Percentiles rank a stretch among this genome's conserved stretches.
Evolutionary conservation across 306 rosid genomes (phyloP).

Genomic region (Carpinus fangiana): DNA sequence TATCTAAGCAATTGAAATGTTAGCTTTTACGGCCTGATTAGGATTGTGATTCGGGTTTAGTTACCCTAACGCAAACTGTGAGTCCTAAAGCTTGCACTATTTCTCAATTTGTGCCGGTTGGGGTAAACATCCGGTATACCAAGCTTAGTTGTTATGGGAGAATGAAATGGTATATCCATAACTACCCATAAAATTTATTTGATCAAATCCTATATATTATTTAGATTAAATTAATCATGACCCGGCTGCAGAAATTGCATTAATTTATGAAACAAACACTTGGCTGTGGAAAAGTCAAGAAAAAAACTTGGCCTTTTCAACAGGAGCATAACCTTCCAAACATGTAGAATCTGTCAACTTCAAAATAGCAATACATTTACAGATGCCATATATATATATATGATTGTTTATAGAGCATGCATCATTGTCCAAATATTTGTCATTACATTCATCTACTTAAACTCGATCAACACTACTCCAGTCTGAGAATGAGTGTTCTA

Average conservation of each 20-base stretch:
- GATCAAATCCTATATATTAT: neutral
- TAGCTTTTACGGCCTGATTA: no score
- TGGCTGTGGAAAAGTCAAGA: neutral
- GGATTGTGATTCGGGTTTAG: no score
- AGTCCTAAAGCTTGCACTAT: no score
- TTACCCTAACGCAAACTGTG: no score
- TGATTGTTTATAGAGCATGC: neutral
- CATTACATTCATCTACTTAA: neutral
- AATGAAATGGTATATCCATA: neutral
- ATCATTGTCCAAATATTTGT: neutral
- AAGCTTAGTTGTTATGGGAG: no score
- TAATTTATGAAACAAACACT: neutral
- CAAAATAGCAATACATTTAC: neutral
- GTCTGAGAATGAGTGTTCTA: neutral
- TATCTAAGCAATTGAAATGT: no score
- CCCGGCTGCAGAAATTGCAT: neutral
- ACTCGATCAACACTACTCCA: neutral
- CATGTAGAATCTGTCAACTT: neutral
- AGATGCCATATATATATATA: neutral
- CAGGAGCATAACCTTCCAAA: neutral
- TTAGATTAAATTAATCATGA: neutral
- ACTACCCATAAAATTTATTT: neutral
- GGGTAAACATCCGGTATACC: neutral
- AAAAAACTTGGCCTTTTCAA: neutral
- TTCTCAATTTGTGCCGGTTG: no score